Base-by-base conservation (phyloP, 1,284 basidiomycete genomes). In the Phenoliferia sp. region DNA sequence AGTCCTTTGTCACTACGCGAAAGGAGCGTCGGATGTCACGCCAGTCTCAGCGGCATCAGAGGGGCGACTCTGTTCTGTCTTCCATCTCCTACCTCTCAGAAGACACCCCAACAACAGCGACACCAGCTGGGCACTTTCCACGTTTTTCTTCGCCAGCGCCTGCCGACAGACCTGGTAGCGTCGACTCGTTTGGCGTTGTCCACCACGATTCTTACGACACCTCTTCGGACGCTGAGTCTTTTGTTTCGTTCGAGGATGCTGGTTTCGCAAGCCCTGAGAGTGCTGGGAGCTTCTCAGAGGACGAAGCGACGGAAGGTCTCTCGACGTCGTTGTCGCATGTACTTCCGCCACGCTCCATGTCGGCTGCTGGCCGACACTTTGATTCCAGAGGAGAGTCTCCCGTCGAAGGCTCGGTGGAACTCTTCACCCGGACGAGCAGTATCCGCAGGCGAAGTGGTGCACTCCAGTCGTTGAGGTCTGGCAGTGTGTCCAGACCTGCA, bases 391-490 rank as follows among this genome's bases (percentile, higher is more conserved):
- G 52, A 9, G 26, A 28, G 50, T 10, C 34, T 65, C 34, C 65
- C 65, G 7, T 55, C 65, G 29, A 63, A 58, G 48, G 48, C 2
- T 63, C 67, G 7, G 68, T 71, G 32, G 63, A 61, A 22, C 39
- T 71, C 15, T 71, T 69, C 26, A 71, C 70, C 36, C 48, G 48
- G n/a, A n/a, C n/a, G n/a, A n/a, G n/a, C n/a, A n/a, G n/a, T n/a
- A n/a, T n/a, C n/a, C n/a, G n/a, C n/a, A n/a, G n/a, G n/a, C n/a
- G n/a, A n/a, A n/a, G n/a, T n/a, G n/a, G n/a, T n/a, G n/a, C n/a
- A n/a, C n/a, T n/a, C n/a, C n/a, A n/a, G n/a, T n/a, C n/a, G n/a
- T n/a, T n/a, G n/a, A n/a, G n/a, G n/a, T n/a, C n/a, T n/a, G n/a
- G n/a, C n/a, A n/a, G n/a, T n/a, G n/a, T n/a, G n/a, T n/a, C n/a